These are phyloP conservation scores for Fraxinus dipetala DNA, from an alignment of 305 asterid species.

Conservation along the genomic window DNA sequence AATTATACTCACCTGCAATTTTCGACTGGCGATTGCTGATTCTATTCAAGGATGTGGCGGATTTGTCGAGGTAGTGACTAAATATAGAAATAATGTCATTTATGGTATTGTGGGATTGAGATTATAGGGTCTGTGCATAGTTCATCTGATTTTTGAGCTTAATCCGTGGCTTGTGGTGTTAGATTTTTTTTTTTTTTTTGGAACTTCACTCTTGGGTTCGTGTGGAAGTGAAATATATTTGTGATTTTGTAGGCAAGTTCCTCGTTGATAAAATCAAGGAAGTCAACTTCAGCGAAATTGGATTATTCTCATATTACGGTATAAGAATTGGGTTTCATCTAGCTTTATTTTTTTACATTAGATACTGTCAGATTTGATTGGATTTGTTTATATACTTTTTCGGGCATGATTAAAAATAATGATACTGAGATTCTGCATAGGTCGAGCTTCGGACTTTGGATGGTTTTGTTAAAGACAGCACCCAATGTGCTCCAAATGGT, in stretches of 20 bases:
- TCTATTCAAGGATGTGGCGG: conserved; percentile 97
- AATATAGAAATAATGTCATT: neutral
- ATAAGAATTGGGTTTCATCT: conserved; percentile 10
- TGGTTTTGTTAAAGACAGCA: conserved; percentile 89
- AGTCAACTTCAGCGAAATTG: conserved; percentile 60
- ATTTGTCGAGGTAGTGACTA: conserved; percentile 70
- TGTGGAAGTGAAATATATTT: conserved; percentile 10
- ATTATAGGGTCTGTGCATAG: conserved; percentile 8
- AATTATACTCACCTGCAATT: conserved; percentile 27
- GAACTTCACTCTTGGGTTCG: conserved; percentile 1
- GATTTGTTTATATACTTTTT: neutral
- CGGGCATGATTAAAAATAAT: conserved; percentile 6
- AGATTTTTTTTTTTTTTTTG: neutral
- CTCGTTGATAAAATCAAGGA: conserved; percentile 78
- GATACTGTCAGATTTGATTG: neutral
- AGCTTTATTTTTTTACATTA: neutral
- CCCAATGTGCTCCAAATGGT: conserved; percentile 98
- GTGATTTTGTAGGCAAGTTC: conserved; percentile 62
- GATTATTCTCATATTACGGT: conserved; percentile 91
- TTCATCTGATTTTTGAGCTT: conserved; percentile 15
- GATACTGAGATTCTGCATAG: conserved; percentile 36
- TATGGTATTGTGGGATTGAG: neutral
- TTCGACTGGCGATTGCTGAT: conserved; percentile 48
- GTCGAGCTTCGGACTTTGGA: conserved; percentile 89
- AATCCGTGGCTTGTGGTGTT: neutral